A percentile compares a stretch with the other conserved stretches of the same genome.
Conservation (phyloP, 2,329 filamentous ascomycete genomes). For the Apiospora hydei region DNA sequence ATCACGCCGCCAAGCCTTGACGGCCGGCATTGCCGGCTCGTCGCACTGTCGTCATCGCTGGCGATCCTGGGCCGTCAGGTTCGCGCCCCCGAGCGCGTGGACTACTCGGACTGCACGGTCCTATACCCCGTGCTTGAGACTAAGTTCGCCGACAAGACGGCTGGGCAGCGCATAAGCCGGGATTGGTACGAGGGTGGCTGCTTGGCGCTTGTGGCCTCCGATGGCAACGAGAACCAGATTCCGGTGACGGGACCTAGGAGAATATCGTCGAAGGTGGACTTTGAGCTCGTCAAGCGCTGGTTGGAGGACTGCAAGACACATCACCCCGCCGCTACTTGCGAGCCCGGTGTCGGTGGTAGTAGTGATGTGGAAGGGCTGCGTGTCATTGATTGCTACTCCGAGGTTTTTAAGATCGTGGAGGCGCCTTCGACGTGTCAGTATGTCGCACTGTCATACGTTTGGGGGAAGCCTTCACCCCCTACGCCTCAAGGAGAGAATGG, state of each 20-base stretch:
- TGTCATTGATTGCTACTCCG: background rate
- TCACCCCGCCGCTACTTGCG: background rate
- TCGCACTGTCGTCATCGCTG: background rate
- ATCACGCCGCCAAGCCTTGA: background rate
- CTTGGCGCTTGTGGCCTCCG: background rate
- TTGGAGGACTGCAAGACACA: background rate
- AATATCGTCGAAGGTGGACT: background rate
- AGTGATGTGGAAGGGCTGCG: background rate
- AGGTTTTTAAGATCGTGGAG: background rate
- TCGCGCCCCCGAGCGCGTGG: background rate
- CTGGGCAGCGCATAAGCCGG: background rate
- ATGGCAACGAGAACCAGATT: background rate
- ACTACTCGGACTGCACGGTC: constrained; percentile 16
- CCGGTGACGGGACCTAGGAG: constrained; percentile 4
- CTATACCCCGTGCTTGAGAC: constrained; percentile 1
- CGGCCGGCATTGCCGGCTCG: background rate
- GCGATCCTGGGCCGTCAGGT: constrained; percentile 1
- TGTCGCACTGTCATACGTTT: constrained; percentile 7
- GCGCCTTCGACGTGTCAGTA: background rate
- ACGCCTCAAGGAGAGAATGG: too few species aligned
- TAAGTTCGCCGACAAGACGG: constrained; percentile 14
- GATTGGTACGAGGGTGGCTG: constrained; percentile 16
- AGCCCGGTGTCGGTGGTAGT: background rate
- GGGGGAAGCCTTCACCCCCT: background rate
- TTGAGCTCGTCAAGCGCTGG: background rate